Conservation (phyloP, 2,329 filamentous ascomycete species). For the Amauroascus niger region DNA sequence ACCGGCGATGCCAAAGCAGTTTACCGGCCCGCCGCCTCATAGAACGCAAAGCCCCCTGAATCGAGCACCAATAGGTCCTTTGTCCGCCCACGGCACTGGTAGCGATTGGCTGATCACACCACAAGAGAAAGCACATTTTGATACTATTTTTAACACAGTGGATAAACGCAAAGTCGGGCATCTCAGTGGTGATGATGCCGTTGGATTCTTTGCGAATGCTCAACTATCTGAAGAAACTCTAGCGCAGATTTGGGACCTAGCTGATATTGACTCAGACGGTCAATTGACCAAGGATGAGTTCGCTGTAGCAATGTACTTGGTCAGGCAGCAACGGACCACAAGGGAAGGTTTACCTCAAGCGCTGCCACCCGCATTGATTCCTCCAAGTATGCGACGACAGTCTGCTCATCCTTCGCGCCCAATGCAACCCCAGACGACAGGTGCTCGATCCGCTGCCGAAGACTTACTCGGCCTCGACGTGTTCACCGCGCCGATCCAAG, state of each 20-base stretch:
- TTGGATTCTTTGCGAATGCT: constrained; percentile 87
- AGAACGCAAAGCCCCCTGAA: constrained; percentile 53
- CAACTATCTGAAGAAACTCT: constrained; percentile 78
- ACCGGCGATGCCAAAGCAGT: constrained; percentile 68
- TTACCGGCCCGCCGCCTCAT: constrained; percentile 55
- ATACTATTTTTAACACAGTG: constrained; percentile 71
- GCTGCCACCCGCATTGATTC: constrained; percentile 73
- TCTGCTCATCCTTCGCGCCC: constrained; percentile 31
- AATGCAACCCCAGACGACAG: constrained; percentile 31
- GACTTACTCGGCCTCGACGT: constrained; percentile 90
- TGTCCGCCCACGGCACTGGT: constrained; percentile 47
- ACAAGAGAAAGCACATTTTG: constrained; percentile 78
- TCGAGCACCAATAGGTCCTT: constrained; percentile 42
- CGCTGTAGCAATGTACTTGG: constrained; percentile 93
- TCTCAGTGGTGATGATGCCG: constrained; percentile 89
- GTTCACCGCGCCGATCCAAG: constrained; percentile 51
- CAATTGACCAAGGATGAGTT: constrained; percentile 82
- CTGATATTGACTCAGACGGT: constrained; percentile 86
- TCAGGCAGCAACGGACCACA: constrained; percentile 74
- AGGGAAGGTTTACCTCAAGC: constrained; percentile 61
- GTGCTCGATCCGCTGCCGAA: constrained; percentile 73
- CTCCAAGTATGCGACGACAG: constrained; percentile 67
- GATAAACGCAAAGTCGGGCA: constrained; percentile 72
- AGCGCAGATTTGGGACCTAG: constrained; percentile 93
- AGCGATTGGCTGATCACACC: constrained; percentile 74